Conservation (phyloP, 352 stramenopile species). For the Pythium brassicae region DNA sequence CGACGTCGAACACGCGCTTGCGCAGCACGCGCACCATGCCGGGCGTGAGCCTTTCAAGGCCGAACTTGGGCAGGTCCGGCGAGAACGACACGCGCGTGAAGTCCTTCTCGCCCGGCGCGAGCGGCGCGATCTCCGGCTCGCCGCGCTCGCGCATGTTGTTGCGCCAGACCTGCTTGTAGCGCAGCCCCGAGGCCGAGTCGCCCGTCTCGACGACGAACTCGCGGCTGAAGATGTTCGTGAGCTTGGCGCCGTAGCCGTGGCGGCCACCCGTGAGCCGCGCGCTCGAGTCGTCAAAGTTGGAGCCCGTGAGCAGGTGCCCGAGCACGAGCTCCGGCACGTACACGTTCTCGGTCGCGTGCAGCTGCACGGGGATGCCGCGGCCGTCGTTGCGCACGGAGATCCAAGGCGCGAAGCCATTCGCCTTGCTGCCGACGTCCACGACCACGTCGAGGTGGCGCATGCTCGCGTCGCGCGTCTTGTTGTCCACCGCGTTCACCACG, state of each 20-base stretch:
- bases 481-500: conserved; percentile 98
- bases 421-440: conserved; percentile 55
- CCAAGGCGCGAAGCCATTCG: conserved; percentile 56
- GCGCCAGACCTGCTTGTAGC: conserved; percentile 90
- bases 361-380: conserved; percentile 95
- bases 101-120: conserved; percentile 84
- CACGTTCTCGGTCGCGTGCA: conserved; percentile 96
- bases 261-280: conserved; percentile 96
- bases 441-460: conserved; percentile 77
- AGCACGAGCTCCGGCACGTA: conserved; percentile 99
- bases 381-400: conserved; percentile 99
- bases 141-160: conserved; percentile 96
- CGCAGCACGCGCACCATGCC: conserved; percentile 93
- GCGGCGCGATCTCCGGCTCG: conserved; percentile 79
- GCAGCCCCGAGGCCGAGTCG: conserved; percentile 81
- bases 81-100: conserved; percentile 98
- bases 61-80: conserved; percentile 95
- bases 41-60: conserved; percentile 92
- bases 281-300: conserved; percentile 98
- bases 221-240: conserved; percentile 99
- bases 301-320: conserved; percentile 97
- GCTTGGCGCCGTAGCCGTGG: conserved; percentile 95
- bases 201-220: conserved; percentile 99
- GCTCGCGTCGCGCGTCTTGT: conserved; percentile 80
- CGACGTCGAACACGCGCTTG: conserved; percentile 98